These are phyloP conservation scores for Xylaria sp. DNA, from an alignment of 2,329 filamentous ascomycete genomes.

Conservation along the genomic window DNA sequence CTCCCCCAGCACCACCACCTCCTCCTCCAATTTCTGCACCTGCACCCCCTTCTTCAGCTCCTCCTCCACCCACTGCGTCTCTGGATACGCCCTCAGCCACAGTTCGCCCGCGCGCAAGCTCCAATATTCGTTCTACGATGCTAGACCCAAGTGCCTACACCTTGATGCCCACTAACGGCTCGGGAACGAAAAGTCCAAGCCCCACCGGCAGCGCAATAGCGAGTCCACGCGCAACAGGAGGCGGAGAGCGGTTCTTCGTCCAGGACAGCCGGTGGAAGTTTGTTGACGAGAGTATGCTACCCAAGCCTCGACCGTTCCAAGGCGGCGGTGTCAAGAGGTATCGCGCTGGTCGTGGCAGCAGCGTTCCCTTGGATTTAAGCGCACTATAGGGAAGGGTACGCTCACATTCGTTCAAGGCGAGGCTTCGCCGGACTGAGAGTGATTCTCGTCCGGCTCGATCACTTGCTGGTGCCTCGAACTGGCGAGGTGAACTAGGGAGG, in stretches of 20 bases:
- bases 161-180: conserved; percentile 65
- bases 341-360: conserved; percentile 88
- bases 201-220: conserved; percentile 46
- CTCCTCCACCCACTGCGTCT: conserved; percentile 49
- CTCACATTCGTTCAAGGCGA: conserved; percentile 14
- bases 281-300: conserved; percentile 78
- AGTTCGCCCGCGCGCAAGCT: conserved; percentile 48
- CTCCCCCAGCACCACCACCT: conserved; percentile 47
- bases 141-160: conserved; percentile 80
- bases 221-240: conserved; percentile 35
- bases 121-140: conserved; percentile 63
- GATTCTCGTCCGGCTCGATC: not conserved
- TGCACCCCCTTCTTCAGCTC: conserved; percentile 49
- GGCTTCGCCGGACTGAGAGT: not conserved
- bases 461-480: not conserved
- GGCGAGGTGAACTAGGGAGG: not conserved
- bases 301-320: conserved; percentile 81
- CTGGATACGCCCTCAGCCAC: conserved; percentile 37
- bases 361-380: conserved; percentile 85
- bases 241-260: conserved; percentile 58
- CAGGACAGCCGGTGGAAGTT: conserved; percentile 87
- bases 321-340: conserved; percentile 75
- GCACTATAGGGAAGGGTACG: conserved; percentile 50
- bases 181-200: conserved; percentile 52
- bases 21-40: conserved; percentile 49